Base-by-base conservation (phyloP, 306 rosid species). In the Cucurbita pepo region DNA sequence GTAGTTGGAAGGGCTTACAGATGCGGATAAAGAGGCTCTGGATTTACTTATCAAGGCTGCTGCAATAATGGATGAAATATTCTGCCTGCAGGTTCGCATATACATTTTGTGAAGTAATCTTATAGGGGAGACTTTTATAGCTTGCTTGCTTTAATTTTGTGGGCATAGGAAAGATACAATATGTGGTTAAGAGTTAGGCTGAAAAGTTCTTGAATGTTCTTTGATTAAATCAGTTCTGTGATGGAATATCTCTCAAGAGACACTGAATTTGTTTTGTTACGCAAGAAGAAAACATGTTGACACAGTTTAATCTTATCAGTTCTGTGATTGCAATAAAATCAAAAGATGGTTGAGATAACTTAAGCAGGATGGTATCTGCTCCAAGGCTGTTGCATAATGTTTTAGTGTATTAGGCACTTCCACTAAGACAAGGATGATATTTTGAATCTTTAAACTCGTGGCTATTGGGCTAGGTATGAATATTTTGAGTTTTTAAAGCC, bases 61-160 rank as follows among this genome's bases (percentile, higher is more conserved):
- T 77, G 67, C 78, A 71, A 77, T 90, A 75, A 85, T 90, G 91
- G 92, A 94, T 74, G 91, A 89, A 69, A 91, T 90, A 67, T 94
- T 87, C 83, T 66, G 78, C 83, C 78, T 78, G 66, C 98, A 94
- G 98, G 97, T 94, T 75, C 63, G 61, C 25, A 15, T 9, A 30
- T 66, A 66, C 77, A 18, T 60, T 54, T 48, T 47, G 36, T 48
- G 36, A 40, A 73, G 22, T 16, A 19, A 59, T 21, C 41, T 44
- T 69, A 51, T 72, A 58, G 66, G 71, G 69, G 66, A 79, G 57
- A 56, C 44, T 37, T 56, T n/a, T 79, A 50, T 56, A 56, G 72
- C 53, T 57, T 55, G 62, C 43, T 58, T 44, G 14, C 67, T 18
- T 73, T 57, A 58, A 37, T 22, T 25, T 57, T 47, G 72, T 66